These are phyloP conservation scores for Xanthoceras sorbifolium DNA, from an alignment of 345 rosid species.

Conservation along the genomic window DNA sequence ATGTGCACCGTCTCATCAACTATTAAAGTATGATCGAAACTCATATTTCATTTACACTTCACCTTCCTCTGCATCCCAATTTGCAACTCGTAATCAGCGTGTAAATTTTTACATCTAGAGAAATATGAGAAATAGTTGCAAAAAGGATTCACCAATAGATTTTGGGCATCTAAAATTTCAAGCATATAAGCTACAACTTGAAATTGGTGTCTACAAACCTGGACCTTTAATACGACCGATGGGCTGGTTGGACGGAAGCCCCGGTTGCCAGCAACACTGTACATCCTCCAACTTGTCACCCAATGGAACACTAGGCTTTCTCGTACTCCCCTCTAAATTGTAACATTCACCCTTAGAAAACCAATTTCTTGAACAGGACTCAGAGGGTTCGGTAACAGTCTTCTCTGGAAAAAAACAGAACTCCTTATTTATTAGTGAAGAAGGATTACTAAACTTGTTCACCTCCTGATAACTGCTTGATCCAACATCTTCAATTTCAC, in stretches of 20 bases:
- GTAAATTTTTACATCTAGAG: slow-evolving; percentile 24
- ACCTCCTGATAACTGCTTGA: slow-evolving; percentile 38
- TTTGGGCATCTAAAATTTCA: slow-evolving; percentile 31
- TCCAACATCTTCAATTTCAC: slow-evolving; percentile 38
- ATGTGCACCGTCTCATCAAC: background rate
- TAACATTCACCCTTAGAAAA: slow-evolving; percentile 38
- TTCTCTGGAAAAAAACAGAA: slow-evolving; percentile 60
- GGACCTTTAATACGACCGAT: slow-evolving; percentile 38
- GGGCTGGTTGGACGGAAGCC: slow-evolving; percentile 35
- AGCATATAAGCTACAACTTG: slow-evolving; percentile 31
- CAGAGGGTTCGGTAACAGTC: slow-evolving; percentile 37
- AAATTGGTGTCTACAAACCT: slow-evolving; percentile 49
- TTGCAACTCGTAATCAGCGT: slow-evolving; percentile 28
- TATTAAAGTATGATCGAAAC: background rate
- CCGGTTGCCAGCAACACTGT: slow-evolving; percentile 42
- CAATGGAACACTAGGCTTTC: slow-evolving; percentile 52
- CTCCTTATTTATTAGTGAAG: slow-evolving; percentile 46
- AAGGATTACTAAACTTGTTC: slow-evolving; percentile 27
- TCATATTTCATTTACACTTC: slow-evolving; percentile 15
- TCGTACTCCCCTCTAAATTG: slow-evolving; percentile 39
- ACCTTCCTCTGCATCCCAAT: slow-evolving; percentile 15
- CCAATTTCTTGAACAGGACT: slow-evolving; percentile 35
- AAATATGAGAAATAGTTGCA: slow-evolving; percentile 25
- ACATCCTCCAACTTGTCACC: slow-evolving; percentile 41
- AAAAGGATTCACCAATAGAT: slow-evolving; percentile 29